These are phyloP conservation scores for Pestalotiopsis sp. DNA, from an alignment of 2,329 filamentous ascomycete genomes.

Conservation along the genomic window DNA sequence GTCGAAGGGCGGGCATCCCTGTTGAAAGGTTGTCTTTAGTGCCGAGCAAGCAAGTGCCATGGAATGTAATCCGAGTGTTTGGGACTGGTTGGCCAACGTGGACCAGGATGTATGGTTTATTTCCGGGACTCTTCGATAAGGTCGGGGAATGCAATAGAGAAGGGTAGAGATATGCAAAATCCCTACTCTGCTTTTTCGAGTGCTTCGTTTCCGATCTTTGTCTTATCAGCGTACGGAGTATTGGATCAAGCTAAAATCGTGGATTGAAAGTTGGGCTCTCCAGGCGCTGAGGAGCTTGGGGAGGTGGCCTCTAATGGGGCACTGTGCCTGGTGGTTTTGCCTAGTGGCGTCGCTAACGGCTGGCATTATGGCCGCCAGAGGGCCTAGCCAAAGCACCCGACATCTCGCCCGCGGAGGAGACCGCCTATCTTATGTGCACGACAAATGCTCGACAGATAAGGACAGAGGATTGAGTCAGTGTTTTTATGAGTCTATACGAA, in stretches of 20 bases:
- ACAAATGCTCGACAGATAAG: background rate
- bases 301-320: background rate
- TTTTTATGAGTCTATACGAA: background rate
- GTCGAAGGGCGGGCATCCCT: background rate
- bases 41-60: background rate
- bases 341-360: background rate
- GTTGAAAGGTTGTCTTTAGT: background rate
- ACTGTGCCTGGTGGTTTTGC: background rate
- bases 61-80: background rate
- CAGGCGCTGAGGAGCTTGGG: too few species aligned
- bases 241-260: too few species aligned
- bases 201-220: too few species aligned
- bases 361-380: background rate
- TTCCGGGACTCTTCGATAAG: constrained; percentile 4
- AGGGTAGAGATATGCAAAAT: background rate
- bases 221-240: too few species aligned
- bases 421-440: background rate
- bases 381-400: background rate
- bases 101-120: background rate
- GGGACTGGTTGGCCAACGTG: background rate
- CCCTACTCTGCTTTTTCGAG: too few species aligned
- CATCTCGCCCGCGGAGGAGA: background rate
- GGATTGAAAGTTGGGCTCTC: too few species aligned
- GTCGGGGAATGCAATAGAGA: background rate
- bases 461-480: background rate